These are phyloP conservation scores for Hypoxylon lienhwacheense DNA, from an alignment of 495 filamentous ascomycete genomes.

Conservation along the genomic window DNA sequence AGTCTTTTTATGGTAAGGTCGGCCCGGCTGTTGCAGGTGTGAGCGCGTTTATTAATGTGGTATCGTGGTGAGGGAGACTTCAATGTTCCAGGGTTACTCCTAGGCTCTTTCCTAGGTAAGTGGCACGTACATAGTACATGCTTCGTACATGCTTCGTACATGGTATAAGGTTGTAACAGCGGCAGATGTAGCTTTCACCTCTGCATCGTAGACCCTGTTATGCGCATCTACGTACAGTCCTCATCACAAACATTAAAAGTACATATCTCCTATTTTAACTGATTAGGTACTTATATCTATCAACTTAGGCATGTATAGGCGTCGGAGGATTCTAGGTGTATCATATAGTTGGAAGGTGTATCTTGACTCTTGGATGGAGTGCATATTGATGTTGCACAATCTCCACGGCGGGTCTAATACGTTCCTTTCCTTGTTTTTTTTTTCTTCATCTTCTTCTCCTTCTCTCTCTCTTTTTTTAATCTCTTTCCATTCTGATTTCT, in stretches of 20 bases:
- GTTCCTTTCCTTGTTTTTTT: slow-evolving; percentile 4
- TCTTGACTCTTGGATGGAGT: slow-evolving; percentile 24
- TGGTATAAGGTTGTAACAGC: slow-evolving; percentile 16
- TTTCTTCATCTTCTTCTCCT: too few relatives aligned
- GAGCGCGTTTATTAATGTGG: slow-evolving; percentile 31
- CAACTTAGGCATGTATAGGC: neutral
- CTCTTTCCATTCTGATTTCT: slow-evolving; percentile 14
- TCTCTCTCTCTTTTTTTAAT: slow-evolving; percentile 3
- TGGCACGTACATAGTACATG: slow-evolving; percentile 2
- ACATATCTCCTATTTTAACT: too few relatives aligned
- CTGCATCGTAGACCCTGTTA: neutral
- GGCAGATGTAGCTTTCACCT: slow-evolving; percentile 16
- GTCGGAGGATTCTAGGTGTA: neutral
- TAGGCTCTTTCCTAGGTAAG: slow-evolving; percentile 27
- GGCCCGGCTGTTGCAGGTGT: slow-evolving; percentile 25
- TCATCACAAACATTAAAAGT: too few relatives aligned
- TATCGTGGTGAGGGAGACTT: slow-evolving; percentile 13
- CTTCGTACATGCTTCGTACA: neutral
- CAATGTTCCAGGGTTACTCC: slow-evolving; percentile 20
- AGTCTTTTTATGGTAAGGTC: slow-evolving; percentile 11
- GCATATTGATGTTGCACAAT: slow-evolving; percentile 28
- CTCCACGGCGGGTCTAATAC: slow-evolving; percentile 14
- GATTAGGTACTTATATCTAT: slow-evolving; percentile 3
- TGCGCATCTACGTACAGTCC: neutral
- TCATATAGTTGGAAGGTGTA: neutral